Base-by-base conservation (phyloP, 768 basidiomycete genomes). In the Pholiota conissans region DNA sequence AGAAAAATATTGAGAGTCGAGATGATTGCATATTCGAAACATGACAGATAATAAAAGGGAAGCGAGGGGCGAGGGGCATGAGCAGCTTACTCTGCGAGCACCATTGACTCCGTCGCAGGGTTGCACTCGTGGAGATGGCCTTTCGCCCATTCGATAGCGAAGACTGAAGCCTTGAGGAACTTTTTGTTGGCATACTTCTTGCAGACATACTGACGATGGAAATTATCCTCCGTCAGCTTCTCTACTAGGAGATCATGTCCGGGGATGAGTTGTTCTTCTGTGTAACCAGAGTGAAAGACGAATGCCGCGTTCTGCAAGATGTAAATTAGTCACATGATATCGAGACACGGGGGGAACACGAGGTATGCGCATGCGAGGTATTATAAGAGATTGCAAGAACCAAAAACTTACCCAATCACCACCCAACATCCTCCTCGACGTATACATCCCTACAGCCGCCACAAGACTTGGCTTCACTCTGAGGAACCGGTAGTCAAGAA, bases 161-260 rank as follows among this genome's bases (percentile, higher is more conserved):
- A 92, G 35, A 83, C 71, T 18, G 89, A 87, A 28, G 90, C 96
- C 74, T 96, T 93, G 71, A 98, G 85, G 84, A 97, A 98, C 74
- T 94, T 95, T 86, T 95, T 97, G 81, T 91, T 84, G 45, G 93
- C 86, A 73, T 98, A 99, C 78, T 99, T 98, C 80, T 90, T 90
- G 84, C 86, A 95, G 35, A 95, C 89, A 73, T 94, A 93, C 64
- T 89, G 85, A 49, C 84, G 79, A n/a, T 84, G 78, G 72, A 98
- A 98, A 63, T 85, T 84, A 6, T 83, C 75, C 62, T 93, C 91
- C 2, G 82, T 78, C 45, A 99, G 80, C 70, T 92, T 90, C 71
- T 94, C 91, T 57, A 93, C 78, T 49, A 98, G 82, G 73, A 92
- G 79, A 55, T 84, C 76, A 63, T 94, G 89, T 18, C 95, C 96